Evolutionary conservation across 768 basidiomycete species (phyloP).

Genomic region (Albatrellus ellisii): DNA sequence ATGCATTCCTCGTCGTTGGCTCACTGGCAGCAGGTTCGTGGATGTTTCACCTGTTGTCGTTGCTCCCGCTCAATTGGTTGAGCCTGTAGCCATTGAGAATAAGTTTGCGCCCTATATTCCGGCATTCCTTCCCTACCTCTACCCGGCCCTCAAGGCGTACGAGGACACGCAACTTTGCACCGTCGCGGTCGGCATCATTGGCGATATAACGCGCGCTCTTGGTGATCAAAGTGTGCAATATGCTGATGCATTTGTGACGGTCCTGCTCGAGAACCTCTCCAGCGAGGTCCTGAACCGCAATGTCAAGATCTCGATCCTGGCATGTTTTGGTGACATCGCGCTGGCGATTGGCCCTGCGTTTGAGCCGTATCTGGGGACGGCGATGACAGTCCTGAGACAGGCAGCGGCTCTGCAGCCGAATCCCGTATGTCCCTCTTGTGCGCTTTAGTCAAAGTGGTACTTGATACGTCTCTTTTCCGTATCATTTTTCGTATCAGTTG

Average conservation of each 20-base stretch:
- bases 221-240: constrained; percentile 77
- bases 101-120: constrained; percentile 74
- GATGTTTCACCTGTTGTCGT: neutral
- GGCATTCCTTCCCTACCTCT: constrained; percentile 77
- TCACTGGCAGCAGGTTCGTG: constrained; percentile 60
- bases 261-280: constrained; percentile 81
- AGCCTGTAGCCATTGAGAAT: constrained; percentile 49
- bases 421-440: constrained; percentile 39
- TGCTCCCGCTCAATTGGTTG: constrained; percentile 4
- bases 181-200: constrained; percentile 90
- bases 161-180: constrained; percentile 95
- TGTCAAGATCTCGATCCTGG: constrained; percentile 94
- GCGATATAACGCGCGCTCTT: constrained; percentile 91
- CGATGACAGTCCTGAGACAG: constrained; percentile 84
- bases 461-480: neutral
- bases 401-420: constrained; percentile 83
- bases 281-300: constrained; percentile 83
- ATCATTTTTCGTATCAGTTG: constrained; percentile 29
- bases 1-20: constrained; percentile 91
- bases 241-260: constrained; percentile 82
- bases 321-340: constrained; percentile 94
- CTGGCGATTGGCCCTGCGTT: constrained; percentile 80
- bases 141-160: constrained; percentile 79
- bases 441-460: neutral
- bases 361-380: constrained; percentile 80